Base-by-base conservation (phyloP, 768 basidiomycete genomes). In the Auricularia cornea region DNA sequence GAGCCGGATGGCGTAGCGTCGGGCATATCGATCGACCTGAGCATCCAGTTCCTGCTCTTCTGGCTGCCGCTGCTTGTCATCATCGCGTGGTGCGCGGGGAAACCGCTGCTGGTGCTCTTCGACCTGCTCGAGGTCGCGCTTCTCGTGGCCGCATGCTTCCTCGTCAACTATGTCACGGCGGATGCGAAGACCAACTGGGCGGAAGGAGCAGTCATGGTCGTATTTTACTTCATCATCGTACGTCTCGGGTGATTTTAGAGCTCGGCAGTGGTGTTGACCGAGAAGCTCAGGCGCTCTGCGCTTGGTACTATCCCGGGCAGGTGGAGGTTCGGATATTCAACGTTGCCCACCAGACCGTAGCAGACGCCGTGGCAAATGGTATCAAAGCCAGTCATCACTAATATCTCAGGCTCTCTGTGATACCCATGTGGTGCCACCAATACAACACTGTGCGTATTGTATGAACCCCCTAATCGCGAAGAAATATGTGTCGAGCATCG, bases 121-220 rank as follows among this genome's bases (percentile, higher is more conserved):
- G 88, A 90, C 72, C 73, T 86, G 60, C 88, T 86, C 67, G 87
- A 89, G 70, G 2, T 57, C 2, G 82, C 85, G 0, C 66, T 86
- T 23, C 73, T 89, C 32, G 70, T 91, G 3, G 87, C 83, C 1
- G 79, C 87, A 2, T 86, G 84, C 68, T 89, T 90, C 76, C 74
- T 90, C 56, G 89, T 90, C 60, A 91, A 91, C 72, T 89, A 88
- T 69, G 85, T 90, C 60, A 89, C 88, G 14, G 85, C 87, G 1
- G 89, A 90, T 69, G 76, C 83, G 18, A 89, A 90, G 73, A 90
- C 89, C 2, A 90, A 90, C 68, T 90, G 88, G 87, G 83, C 81
- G 1, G 88, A 90, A 74, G 87, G 89, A 20, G 77, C 80, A 48
- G 79, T 83, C 23, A 81, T 90, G 80, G 75, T 89, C 26, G 69